Percentiles rank a stretch among this genome's conserved stretches.
These are phyloP conservation scores for Nematodospora anomalae DNA, from an alignment of 1,139 yeast species.

Conservation along the genomic window DNA sequence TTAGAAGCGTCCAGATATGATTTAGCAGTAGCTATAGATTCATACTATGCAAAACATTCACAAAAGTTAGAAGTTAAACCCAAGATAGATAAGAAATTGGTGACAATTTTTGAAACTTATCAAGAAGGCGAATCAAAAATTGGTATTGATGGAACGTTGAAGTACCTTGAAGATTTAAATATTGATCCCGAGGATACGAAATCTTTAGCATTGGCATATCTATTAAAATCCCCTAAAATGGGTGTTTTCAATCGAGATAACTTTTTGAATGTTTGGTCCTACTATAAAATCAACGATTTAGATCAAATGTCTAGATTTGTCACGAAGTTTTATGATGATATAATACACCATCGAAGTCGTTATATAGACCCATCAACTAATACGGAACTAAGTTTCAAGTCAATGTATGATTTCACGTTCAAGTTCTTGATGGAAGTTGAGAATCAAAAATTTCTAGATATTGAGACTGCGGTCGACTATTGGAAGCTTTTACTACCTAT, in stretches of 20 bases:
- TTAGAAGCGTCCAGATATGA: constrained; percentile 28
- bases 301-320: constrained; percentile 52
- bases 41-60: constrained; percentile 20
- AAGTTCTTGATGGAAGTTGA: constrained; percentile 62
- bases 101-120: constrained; percentile 29
- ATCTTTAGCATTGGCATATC: constrained; percentile 69
- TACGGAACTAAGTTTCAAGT: constrained; percentile 41
- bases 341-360: constrained; percentile 21
- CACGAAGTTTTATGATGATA: constrained; percentile 32
- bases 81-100: constrained; percentile 20
- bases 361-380: constrained; percentile 9
- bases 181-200: constrained; percentile 72
- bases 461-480: constrained; percentile 69
- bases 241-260: constrained; percentile 55
- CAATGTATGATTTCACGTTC: constrained; percentile 71
- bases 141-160: constrained; percentile 76
- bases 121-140: constrained; percentile 33
- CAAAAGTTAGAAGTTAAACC: constrained; percentile 11
- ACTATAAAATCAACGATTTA: constrained; percentile 35
- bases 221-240: constrained; percentile 62
- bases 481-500: constrained; percentile 66
- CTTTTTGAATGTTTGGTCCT: constrained; percentile 61
- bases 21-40: constrained; percentile 32
- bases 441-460: constrained; percentile 53
- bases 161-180: constrained; percentile 62